phyloP scores from a whole-genome alignment of 306 rosid species.

The Prunus campanulata region DNA sequence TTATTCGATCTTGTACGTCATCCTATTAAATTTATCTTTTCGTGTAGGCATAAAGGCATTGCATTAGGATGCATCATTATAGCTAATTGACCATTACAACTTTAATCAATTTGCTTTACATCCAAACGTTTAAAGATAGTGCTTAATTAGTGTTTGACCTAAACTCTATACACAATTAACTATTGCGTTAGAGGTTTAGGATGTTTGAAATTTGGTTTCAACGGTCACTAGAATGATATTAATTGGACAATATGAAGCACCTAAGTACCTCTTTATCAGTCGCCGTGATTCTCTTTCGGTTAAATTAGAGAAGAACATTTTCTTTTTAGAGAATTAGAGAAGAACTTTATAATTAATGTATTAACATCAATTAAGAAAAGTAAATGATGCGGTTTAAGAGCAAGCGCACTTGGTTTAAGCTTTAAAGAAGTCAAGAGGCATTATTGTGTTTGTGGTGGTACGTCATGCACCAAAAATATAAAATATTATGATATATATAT shows the following conservation, averaged over 20 bases:
- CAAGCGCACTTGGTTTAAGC: background rate
- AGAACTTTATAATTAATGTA: too few species aligned
- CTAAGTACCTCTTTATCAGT: background rate
- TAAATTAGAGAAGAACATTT: background rate
- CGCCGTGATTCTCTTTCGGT: background rate
- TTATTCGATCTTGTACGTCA: background rate
- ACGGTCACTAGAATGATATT: background rate
- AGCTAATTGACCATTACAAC: background rate
- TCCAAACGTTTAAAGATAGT: background rate
- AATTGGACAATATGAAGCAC: background rate
- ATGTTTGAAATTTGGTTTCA: background rate
- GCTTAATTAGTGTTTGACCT: background rate
- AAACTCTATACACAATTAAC: background rate
- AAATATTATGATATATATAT: too few species aligned
- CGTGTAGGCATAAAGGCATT: background rate
- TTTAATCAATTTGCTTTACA: background rate
- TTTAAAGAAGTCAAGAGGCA: background rate
- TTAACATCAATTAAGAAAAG: too few species aligned
- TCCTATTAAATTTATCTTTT: background rate
- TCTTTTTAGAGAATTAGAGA: too few species aligned
- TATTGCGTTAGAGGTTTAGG: background rate
- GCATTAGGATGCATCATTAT: background rate
- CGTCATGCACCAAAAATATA: background rate
- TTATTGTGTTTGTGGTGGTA: background rate
- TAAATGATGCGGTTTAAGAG: background rate